A percentile compares a stretch with the other conserved stretches of the same genome.
phyloP scores from a whole-genome alignment of 2,329 filamentous ascomycete species.

The Xylariaceae sp. region DNA sequence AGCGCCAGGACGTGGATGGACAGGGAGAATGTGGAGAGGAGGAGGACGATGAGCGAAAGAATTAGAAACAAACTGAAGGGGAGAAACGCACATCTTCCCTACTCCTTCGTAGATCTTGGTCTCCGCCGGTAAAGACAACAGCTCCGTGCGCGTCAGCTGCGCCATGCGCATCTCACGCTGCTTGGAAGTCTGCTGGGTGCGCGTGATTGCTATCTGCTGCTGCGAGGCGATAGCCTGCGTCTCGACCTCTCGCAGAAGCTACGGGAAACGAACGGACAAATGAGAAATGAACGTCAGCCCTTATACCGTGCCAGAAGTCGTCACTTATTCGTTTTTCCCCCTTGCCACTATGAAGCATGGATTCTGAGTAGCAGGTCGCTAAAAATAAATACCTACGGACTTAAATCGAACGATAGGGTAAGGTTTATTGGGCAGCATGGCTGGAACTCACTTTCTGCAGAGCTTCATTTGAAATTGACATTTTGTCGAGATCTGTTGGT shows the following conservation, averaged over 20 bases:
- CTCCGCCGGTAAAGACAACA: conserved; percentile 66
- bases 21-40: neutral
- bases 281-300: conserved; percentile 7
- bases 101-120: conserved; percentile 90
- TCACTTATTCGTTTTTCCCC: neutral
- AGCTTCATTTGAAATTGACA: conserved; percentile 93
- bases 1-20: neutral
- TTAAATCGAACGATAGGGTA: too few species aligned
- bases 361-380: too few species aligned
- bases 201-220: conserved; percentile 84
- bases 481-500: conserved; percentile 32
- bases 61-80: neutral
- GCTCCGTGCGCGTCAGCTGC: conserved; percentile 78
- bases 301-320: too few species aligned
- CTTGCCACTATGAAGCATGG: too few species aligned
- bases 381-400: too few species aligned
- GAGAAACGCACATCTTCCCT: conserved; percentile 77
- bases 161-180: conserved; percentile 84
- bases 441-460: conserved; percentile 71
- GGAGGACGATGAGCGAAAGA: neutral
- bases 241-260: conserved; percentile 94
- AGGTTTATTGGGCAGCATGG: neutral
- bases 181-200: conserved; percentile 77
- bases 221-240: conserved; percentile 81
- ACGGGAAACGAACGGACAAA: neutral